These are phyloP conservation scores for Cladophialophora chaetospira DNA, from an alignment of 2,329 filamentous ascomycete genomes.

Conservation along the genomic window DNA sequence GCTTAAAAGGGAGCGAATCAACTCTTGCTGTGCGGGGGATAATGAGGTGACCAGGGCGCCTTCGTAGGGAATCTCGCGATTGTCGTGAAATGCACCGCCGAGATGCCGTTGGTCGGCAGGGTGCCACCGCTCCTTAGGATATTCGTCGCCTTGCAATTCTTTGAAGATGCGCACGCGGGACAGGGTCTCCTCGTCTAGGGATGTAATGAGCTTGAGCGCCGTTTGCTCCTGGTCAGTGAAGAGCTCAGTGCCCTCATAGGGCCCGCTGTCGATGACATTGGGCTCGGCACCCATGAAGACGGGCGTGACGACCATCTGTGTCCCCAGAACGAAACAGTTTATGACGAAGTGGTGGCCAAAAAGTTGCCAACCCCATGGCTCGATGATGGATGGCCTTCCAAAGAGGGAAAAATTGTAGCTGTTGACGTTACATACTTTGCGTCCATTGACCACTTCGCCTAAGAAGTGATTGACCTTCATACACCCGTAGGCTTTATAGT, in stretches of 20 bases:
- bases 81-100: conserved; percentile 20
- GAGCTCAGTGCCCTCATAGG: conserved; percentile 8
- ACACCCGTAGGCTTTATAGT: background rate
- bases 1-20: conserved; percentile 59
- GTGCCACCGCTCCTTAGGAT: conserved; percentile 10
- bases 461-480: conserved; percentile 9
- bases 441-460: background rate
- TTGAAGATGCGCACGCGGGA: conserved; percentile 2
- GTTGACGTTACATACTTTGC: background rate
- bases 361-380: conserved; percentile 19
- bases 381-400: conserved; percentile 4
- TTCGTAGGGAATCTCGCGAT: conserved; percentile 72
- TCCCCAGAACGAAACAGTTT: conserved; percentile 9
- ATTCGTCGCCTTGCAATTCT: conserved; percentile 1
- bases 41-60: conserved; percentile 57
- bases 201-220: conserved; percentile 5
- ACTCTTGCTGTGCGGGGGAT: conserved; percentile 49
- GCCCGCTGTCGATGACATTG: conserved; percentile 17
- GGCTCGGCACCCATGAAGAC: conserved; percentile 21
- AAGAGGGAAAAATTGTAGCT: conserved; percentile 11
- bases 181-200: background rate
- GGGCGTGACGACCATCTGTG: conserved; percentile 16
- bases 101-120: conserved; percentile 17
- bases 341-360: conserved; percentile 19
- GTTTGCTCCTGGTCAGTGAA: conserved; percentile 15